phyloP scores from a whole-genome alignment of 371 early-diverging fungal species.

The Sporodiniella umbellata region DNA sequence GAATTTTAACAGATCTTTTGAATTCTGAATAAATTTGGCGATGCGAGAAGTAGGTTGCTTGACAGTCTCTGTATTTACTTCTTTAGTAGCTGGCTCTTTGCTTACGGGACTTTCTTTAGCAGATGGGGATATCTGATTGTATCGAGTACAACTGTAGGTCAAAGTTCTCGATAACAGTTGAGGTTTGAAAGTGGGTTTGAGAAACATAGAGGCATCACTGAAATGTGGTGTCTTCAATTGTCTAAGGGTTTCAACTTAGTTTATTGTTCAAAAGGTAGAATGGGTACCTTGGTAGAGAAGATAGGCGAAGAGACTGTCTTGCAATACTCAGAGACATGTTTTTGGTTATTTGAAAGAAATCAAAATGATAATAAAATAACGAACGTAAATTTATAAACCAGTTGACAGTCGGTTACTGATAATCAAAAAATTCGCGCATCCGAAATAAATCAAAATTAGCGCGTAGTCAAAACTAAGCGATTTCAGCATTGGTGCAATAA shows the following conservation, averaged over 20 bases:
- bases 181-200: neutral
- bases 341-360: too few relatives aligned
- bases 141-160: neutral
- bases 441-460: too few relatives aligned
- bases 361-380: neutral
- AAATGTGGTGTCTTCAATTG: neutral
- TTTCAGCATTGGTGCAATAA: too few relatives aligned
- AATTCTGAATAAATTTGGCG: constrained; percentile 30
- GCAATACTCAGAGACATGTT: constrained; percentile 6
- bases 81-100: too few relatives aligned
- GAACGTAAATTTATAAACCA: neutral
- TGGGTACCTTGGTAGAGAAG: neutral
- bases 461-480: too few relatives aligned
- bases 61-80: neutral
- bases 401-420: too few relatives aligned
- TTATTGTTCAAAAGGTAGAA: neutral
- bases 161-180: constrained; percentile 7
- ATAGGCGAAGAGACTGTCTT: neutral
- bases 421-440: too few relatives aligned
- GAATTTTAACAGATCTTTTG: constrained; percentile 40
- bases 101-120: neutral
- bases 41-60: constrained; percentile 15
- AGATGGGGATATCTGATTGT: neutral
- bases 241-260: neutral
- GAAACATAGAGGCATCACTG: neutral